phyloP scores from a whole-genome alignment of 108 stramenopile species.

The Pseudonitzschia delicatissima region DNA sequence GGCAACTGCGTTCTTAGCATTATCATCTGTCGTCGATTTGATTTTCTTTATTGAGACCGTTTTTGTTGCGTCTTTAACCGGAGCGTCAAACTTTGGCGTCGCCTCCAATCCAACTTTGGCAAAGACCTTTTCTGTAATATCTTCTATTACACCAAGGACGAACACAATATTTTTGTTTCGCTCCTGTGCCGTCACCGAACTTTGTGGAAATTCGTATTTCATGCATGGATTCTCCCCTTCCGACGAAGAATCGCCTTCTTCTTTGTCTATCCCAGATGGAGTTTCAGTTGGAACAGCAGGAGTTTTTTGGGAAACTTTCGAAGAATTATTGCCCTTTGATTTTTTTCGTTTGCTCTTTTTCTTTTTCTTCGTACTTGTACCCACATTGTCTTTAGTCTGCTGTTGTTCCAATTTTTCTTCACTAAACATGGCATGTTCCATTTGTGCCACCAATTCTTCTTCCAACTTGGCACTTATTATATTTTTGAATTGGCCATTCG shows the following conservation, averaged over 20 bases:
- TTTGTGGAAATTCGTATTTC: conserved; percentile 25
- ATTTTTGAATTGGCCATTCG: conserved; percentile 6
- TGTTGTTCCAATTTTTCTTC: neutral
- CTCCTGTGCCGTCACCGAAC: conserved; percentile 20
- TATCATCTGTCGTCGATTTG: neutral
- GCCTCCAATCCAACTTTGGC: conserved; percentile 45
- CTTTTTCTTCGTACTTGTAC: conserved; percentile 13
- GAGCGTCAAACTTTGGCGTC: conserved; percentile 1
- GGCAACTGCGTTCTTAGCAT: neutral
- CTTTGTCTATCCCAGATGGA: neutral
- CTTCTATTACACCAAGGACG: conserved; percentile 47
- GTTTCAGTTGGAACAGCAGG: neutral
- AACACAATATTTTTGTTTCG: conserved; percentile 52
- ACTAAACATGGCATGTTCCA: conserved; percentile 31
- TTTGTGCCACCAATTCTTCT: conserved; percentile 35
- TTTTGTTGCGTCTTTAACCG: neutral
- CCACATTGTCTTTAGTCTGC: neutral
- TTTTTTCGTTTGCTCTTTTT: conserved; percentile 32
- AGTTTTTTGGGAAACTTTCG: neutral
- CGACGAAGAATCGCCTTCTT: neutral
- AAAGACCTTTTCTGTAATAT: conserved; percentile 47
- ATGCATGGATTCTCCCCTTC: neutral
- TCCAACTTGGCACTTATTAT: conserved; percentile 11
- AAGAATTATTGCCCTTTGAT: conserved; percentile 20
- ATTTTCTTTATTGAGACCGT: no score